Evolutionary conservation across 2,329 filamentous ascomycete species (phyloP), one percentile per base, ranked within the genome.

Genomic region (Curvularia lunata): DNA sequence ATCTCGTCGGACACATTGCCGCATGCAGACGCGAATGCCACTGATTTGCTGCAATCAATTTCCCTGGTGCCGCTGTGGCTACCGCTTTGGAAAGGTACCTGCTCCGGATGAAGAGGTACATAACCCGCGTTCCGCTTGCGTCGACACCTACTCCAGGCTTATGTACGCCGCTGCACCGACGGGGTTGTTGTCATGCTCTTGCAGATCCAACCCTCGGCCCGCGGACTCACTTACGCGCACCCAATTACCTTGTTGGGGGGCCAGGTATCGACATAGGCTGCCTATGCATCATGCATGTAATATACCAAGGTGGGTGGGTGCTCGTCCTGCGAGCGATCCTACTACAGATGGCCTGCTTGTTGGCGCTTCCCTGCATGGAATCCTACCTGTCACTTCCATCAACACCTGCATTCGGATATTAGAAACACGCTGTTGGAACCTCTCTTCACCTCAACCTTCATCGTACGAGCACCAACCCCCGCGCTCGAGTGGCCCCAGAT

Each of bases 151-250:
- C 64, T 61, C 69, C 66, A 69, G 69, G 58, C 65, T 65, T 61
- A 59, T 61, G 53, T 63, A 60, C 61, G 63, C 62, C 27, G 47
- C 65, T 71, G 70, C 68, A 73, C 42, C 55, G 63, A 64, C 70
- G 62, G 66, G 70, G 71, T 65, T 68, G 45, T 61, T 70, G 63
- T 70, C 72, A 74, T 72, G 68, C 63, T 65, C 67, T 64, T 74
- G 74, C 74, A 75, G 74, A 74, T 75, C 73, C 53, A 73, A 64
- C 65, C 65, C 62, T 59, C 69, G 73, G 72, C 64, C 69, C 69
- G 70, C 66, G 69, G 73, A 65, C 68, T 41, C 19, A 56, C 58
- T 63, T 73, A 70, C 73, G 72, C 73, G 70, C 66, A 38, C 58
- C 70, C 64, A 69, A 69, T 73, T 43, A 50, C 45, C 28, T 53